A percentile compares a stretch with the other conserved stretches of the same genome.
Conservation (phyloP, 495 filamentous ascomycete species). For the Zalerion maritima region DNA sequence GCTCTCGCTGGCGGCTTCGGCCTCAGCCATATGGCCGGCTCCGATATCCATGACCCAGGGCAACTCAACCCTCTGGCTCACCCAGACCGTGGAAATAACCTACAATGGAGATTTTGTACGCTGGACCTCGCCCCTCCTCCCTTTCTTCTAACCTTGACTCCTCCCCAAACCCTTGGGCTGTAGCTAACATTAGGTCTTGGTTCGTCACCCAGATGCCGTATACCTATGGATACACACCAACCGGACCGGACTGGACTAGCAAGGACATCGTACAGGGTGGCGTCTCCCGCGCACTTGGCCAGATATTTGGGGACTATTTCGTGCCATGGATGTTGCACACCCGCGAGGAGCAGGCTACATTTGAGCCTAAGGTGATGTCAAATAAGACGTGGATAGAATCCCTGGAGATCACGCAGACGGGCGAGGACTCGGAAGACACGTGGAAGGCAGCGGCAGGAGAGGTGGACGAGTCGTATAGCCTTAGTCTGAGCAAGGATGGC, state of each 20-base stretch:
- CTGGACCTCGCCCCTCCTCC: conserved; percentile 8
- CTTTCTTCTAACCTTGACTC: conserved; percentile 1
- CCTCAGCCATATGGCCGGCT: conserved; percentile 44
- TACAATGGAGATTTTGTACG: conserved; percentile 43
- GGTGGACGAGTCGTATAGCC: conserved; percentile 59
- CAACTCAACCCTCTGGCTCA: conserved; percentile 39
- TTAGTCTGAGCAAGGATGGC: conserved; percentile 39
- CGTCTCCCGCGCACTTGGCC: conserved; percentile 28
- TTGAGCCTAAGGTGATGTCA: conserved; percentile 39
- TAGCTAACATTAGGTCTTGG: conserved; percentile 3
- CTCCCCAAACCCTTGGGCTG: conserved; percentile 4
- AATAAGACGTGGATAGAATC: conserved; percentile 34
- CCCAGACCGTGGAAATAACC: conserved; percentile 32
- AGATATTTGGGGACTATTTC: conserved; percentile 46
- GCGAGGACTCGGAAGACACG: conserved; percentile 33
- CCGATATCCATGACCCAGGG: conserved; percentile 38
- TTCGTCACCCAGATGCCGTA: conserved; percentile 26
- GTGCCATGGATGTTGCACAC: conserved; percentile 65
- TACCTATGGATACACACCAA: conserved; percentile 21
- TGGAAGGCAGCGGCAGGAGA: conserved; percentile 44
- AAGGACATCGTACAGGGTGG: conserved; percentile 34
- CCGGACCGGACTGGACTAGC: conserved; percentile 19
- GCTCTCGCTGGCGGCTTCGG: conserved; percentile 18
- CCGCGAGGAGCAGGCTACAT: conserved; percentile 33
- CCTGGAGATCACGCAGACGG: conserved; percentile 45